phyloP scores from a whole-genome alignment of 2,329 filamentous ascomycete genomes.

The Pestalotiopsis sp. region DNA sequence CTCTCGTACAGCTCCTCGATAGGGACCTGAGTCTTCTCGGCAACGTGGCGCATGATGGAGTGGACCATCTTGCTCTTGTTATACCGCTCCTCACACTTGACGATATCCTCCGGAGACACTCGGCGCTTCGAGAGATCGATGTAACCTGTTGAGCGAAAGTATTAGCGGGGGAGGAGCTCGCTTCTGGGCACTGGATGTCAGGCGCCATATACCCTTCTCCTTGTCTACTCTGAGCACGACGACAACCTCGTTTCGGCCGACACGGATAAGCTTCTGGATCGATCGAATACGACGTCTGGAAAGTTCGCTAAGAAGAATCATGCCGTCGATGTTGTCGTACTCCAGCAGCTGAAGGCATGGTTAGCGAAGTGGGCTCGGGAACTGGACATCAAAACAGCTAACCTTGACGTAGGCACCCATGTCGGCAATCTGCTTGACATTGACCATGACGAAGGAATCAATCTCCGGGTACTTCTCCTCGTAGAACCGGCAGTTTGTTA shows the following conservation, averaged over 20 bases:
- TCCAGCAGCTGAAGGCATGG: slow-evolving; percentile 66
- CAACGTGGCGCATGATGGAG: slow-evolving; percentile 97
- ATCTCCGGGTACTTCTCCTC: slow-evolving; percentile 98
- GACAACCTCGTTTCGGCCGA: slow-evolving; percentile 97
- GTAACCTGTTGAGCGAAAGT: slow-evolving; percentile 48
- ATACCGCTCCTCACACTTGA: slow-evolving; percentile 98
- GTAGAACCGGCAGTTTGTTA: slow-evolving; percentile 96
- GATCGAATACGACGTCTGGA: slow-evolving; percentile 96
- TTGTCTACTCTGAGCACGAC: slow-evolving; percentile 99
- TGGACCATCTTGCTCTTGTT: slow-evolving; percentile 99
- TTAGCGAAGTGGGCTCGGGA: background rate
- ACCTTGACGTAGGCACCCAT: slow-evolving; percentile 98
- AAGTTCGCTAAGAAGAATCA: slow-evolving; percentile 97
- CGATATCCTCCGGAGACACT: slow-evolving; percentile 94
- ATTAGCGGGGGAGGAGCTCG: slow-evolving; percentile 19
- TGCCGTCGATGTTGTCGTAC: slow-evolving; percentile 99
- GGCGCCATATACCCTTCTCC: slow-evolving; percentile 71
- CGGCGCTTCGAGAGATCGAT: slow-evolving; percentile 98
- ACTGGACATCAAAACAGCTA: background rate
- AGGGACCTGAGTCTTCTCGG: slow-evolving; percentile 93
- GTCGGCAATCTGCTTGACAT: slow-evolving; percentile 99
- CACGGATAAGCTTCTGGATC: slow-evolving; percentile 98
- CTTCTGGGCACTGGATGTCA: background rate
- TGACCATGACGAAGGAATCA: slow-evolving; percentile 99
- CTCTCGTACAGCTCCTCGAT: slow-evolving; percentile 92